Percentiles rank a stretch among this genome's conserved stretches.
phyloP scores from a whole-genome alignment of 345 rosid genomes.

The Angophora floribunda region DNA sequence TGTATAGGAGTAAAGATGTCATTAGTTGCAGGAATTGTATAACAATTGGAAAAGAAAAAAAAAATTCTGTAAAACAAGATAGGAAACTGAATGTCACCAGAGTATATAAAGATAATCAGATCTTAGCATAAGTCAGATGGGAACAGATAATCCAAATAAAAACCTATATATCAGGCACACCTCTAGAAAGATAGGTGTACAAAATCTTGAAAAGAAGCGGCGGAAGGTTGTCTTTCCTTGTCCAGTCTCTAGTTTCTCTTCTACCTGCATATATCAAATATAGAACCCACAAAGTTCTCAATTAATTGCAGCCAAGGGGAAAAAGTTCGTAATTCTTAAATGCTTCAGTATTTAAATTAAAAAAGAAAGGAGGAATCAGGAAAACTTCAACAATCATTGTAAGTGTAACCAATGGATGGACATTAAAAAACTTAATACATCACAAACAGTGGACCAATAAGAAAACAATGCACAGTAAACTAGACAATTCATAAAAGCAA shows the following conservation, averaged over 20 bases:
- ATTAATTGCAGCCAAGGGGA: background rate
- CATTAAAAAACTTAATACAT: background rate
- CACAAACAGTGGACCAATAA: background rate
- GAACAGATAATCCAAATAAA: background rate
- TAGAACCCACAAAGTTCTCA: background rate
- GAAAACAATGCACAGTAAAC: background rate
- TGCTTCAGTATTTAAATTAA: background rate
- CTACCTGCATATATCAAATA: constrained; percentile 45
- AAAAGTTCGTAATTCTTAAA: background rate
- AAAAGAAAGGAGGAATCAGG: background rate
- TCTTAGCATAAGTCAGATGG: background rate
- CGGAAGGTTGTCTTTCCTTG: constrained; percentile 80
- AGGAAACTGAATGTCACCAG: background rate
- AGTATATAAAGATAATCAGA: background rate
- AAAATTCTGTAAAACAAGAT: background rate
- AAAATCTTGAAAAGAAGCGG: constrained; percentile 86
- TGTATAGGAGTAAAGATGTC: constrained; percentile 9
- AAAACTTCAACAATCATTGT: background rate
- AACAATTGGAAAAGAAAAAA: background rate
- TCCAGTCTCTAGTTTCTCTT: constrained; percentile 90
- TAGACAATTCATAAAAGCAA: background rate
- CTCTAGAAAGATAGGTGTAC: constrained; percentile 97
- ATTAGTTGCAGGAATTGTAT: background rate
- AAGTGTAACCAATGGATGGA: background rate
- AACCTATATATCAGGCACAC: constrained; percentile 16